Base-by-base conservation (phyloP, 108 stramenopile genomes). In the Licmophora abbreviata region DNA sequence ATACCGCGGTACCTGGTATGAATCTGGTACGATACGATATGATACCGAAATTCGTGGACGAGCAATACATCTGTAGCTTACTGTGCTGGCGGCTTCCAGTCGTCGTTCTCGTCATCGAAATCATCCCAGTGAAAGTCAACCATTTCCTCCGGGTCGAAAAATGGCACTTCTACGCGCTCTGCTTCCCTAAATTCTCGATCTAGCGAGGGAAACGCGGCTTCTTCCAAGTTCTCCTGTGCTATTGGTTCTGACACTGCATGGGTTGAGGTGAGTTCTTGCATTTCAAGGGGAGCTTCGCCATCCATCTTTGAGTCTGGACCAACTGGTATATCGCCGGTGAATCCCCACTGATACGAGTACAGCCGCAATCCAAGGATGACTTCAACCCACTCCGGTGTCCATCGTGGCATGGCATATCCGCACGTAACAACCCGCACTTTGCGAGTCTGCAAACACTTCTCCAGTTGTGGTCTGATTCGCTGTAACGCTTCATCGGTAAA, bases 351-450 rank as follows among this genome's bases (percentile, higher is more conserved):
- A 55, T 92, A 92, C 40, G 78, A 64, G 54, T 83, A 66, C 22
- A 92, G 59, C 22, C 76, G 77, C 56, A 84, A 77, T 18, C 77
- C 90, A 24, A 87, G 49, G 23, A 88, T 76, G 0, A 68, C 67
- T 60, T 92, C 90, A 0, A 67, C 67, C 64, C 84, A 71, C 35
- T 54, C 51, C 0, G 76, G 59, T 1, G 74, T 60, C 90, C 90
- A 92, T 24, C 72, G 81, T 0, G 73, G 73, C 76, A 92, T 85
- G 23, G 72, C 69, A 51, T 92, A 92, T 45, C 85, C 90, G 38
- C 79, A 64, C 1, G 77, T 77, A 42, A 88, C 59, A 3, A 91
- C 63, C 0, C 74, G 66, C 1, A 58, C 61, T 1, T 62, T 29
- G 8, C 53, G 64, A 7, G 75, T 77, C 7, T 54, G 50, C 48